These are phyloP conservation scores for Sideroxylon spinosum DNA, from an alignment of 179 eudicot genomes.

Conservation along the genomic window DNA sequence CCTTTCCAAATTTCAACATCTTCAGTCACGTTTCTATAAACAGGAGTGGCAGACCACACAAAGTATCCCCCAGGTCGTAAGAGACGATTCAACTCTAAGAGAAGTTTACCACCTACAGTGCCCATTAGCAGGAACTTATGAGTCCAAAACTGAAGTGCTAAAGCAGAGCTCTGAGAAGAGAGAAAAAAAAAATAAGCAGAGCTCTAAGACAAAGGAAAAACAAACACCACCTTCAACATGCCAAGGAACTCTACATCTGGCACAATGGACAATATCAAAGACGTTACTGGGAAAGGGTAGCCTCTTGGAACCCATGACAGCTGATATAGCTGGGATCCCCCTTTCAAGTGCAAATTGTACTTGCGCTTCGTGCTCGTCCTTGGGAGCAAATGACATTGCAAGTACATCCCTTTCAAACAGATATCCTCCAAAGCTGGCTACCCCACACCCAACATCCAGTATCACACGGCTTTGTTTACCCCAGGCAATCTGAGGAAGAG, in stretches of 20 bases:
- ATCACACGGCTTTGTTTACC: constrained; percentile 38
- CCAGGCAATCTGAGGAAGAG: constrained; percentile 36
- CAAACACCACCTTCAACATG: constrained; percentile 37
- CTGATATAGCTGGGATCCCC: constrained; percentile 48
- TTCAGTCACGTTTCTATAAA: constrained; percentile 43
- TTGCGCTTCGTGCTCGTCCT: constrained; percentile 55
- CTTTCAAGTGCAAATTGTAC: constrained; percentile 51
- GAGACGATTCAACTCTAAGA: constrained; percentile 61
- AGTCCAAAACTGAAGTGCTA: background rate
- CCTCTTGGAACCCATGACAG: constrained; percentile 47
- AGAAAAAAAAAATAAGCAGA: background rate
- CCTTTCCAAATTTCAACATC: constrained; percentile 68
- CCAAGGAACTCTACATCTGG: constrained; percentile 55
- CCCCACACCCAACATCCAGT: constrained; percentile 53
- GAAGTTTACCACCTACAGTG: constrained; percentile 57
- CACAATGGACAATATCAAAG: constrained; percentile 51
- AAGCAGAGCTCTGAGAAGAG: background rate
- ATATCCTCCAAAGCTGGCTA: constrained; percentile 49
- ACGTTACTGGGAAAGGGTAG: constrained; percentile 44
- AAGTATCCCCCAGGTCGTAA: constrained; percentile 69
- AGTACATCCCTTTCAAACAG: constrained; percentile 50
- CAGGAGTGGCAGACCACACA: constrained; percentile 72
- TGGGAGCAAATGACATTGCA: constrained; percentile 47
- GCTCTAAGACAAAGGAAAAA: background rate
- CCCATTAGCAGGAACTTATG: background rate